A percentile compares a stretch with the other conserved stretches of the same genome.
These are phyloP conservation scores for Cutaneotrichosporon sp. DNA, from an alignment of 1,284 basidiomycete genomes.

Conservation along the genomic window DNA sequence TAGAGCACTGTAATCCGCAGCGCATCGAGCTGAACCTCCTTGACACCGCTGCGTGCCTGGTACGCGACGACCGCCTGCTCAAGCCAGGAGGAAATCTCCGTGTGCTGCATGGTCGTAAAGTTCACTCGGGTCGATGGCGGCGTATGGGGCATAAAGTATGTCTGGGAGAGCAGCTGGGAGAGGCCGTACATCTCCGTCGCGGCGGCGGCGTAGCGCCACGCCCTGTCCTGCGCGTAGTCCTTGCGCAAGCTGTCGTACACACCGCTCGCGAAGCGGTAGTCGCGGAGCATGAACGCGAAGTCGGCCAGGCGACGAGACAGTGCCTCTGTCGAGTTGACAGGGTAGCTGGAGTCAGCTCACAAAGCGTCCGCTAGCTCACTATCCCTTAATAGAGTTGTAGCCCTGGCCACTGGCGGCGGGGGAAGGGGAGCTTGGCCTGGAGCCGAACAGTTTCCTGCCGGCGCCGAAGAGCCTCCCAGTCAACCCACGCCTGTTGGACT, in stretches of 20 bases:
- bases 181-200: slow-evolving; percentile 51
- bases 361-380: slow-evolving; percentile 28
- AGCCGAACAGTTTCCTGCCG: slow-evolving; percentile 53
- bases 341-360: slow-evolving; percentile 47
- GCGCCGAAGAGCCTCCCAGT: slow-evolving; percentile 83
- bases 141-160: slow-evolving; percentile 39
- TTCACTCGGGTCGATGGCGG: slow-evolving; percentile 18
- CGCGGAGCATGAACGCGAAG: slow-evolving; percentile 86
- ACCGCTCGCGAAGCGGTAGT: slow-evolving; percentile 74
- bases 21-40: slow-evolving; percentile 46
- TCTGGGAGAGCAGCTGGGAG: slow-evolving; percentile 37
- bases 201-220: slow-evolving; percentile 45
- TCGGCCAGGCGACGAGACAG: slow-evolving; percentile 72
- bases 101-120: slow-evolving; percentile 43
- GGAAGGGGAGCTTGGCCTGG: slow-evolving; percentile 40
- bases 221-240: slow-evolving; percentile 54
- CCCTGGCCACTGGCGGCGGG: slow-evolving; percentile 25
- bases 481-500: slow-evolving; percentile 75
- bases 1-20: slow-evolving; percentile 48
- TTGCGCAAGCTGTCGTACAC: slow-evolving; percentile 84
- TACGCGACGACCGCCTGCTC: slow-evolving; percentile 45
- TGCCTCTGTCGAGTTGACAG: slow-evolving; percentile 48
- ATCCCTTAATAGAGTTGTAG: slow-evolving; percentile 44
- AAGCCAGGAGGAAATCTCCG: slow-evolving; percentile 46
- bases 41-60: slow-evolving; percentile 22